A percentile compares a stretch with the other conserved stretches of the same genome.
phyloP scores from a whole-genome alignment of 257 asterid genomes.

The Ajuga chamaepitys region DNA sequence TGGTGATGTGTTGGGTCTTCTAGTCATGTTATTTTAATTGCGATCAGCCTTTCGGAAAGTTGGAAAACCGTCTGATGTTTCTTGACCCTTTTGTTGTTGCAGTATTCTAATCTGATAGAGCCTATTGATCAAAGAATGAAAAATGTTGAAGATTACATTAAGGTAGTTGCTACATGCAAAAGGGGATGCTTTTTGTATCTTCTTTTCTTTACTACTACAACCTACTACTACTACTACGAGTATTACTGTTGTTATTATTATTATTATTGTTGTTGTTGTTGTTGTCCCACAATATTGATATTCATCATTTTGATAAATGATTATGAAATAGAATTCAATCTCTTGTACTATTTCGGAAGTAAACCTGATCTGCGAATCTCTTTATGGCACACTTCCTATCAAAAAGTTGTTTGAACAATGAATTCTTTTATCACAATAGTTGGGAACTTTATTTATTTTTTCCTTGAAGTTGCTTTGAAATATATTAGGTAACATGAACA shows the following conservation, averaged over 20 bases:
- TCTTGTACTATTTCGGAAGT: too few species aligned
- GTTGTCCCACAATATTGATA: too few species aligned
- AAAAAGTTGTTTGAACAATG: too few species aligned
- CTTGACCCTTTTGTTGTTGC: slow-evolving; percentile 24
- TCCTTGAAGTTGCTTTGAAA: too few species aligned
- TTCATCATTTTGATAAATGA: too few species aligned
- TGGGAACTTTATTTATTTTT: too few species aligned
- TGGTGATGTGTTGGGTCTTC: neutral
- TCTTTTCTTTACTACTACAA: neutral
- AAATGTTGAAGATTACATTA: slow-evolving; percentile 64
- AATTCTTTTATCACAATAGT: too few species aligned
- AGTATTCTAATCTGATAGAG: slow-evolving; percentile 68
- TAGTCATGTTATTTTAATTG: neutral
- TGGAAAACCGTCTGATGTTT: slow-evolving; percentile 4
- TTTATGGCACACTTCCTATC: too few species aligned
- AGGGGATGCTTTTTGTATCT: neutral
- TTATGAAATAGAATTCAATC: too few species aligned
- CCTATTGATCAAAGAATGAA: slow-evolving; percentile 63
- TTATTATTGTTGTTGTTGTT: too few species aligned
- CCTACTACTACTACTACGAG: neutral
- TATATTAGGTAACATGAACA: too few species aligned
- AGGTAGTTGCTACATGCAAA: slow-evolving; percentile 34
- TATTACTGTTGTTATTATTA: neutral
- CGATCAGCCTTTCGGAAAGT: neutral
- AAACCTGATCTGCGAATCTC: too few species aligned